Evolutionary conservation across 345 rosid genomes (phyloP).

Genomic region (Erysimum cheiranthoides): DNA sequence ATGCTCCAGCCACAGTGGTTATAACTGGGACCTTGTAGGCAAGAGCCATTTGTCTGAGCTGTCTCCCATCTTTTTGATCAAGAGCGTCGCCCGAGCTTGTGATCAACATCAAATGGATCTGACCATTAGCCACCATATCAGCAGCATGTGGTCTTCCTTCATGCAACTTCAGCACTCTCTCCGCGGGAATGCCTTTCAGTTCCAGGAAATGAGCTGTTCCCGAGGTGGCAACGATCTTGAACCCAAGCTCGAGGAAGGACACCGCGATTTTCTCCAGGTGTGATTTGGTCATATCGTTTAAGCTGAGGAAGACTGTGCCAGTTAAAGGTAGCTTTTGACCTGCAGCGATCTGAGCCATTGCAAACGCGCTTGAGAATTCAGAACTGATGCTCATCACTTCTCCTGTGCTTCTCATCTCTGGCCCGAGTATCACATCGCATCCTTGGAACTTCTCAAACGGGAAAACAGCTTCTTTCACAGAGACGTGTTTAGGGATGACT

Average conservation of each 20-base stretch:
- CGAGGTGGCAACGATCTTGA: slow-evolving; percentile 79
- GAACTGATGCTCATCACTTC: slow-evolving; percentile 96
- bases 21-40: slow-evolving; percentile 91
- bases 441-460: slow-evolving; percentile 97
- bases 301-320: slow-evolving; percentile 91
- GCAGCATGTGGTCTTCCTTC: slow-evolving; percentile 97
- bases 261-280: slow-evolving; percentile 80
- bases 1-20: slow-evolving; percentile 91
- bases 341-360: slow-evolving; percentile 93
- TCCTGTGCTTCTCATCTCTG: slow-evolving; percentile 97
- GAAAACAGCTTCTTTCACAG: slow-evolving; percentile 95
- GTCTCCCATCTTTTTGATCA: slow-evolving; percentile 87
- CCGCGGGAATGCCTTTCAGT: slow-evolving; percentile 71
- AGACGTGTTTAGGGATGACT: slow-evolving; percentile 79
- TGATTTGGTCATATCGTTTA: slow-evolving; percentile 84
- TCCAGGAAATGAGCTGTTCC: slow-evolving; percentile 92
- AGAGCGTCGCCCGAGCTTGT: slow-evolving; percentile 86
- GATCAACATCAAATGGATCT: slow-evolving; percentile 88
- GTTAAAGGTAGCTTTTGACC: slow-evolving; percentile 88
- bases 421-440: slow-evolving; percentile 90
- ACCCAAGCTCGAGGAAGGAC: slow-evolving; percentile 76
- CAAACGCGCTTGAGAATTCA: slow-evolving; percentile 71
- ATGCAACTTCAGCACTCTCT: slow-evolving; percentile 87
- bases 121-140: slow-evolving; percentile 93
- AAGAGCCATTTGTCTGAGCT: slow-evolving; percentile 92